Evolutionary conservation across 2,329 filamentous ascomycete species (phyloP).

Genomic region (Talaromyces sp.): DNA sequence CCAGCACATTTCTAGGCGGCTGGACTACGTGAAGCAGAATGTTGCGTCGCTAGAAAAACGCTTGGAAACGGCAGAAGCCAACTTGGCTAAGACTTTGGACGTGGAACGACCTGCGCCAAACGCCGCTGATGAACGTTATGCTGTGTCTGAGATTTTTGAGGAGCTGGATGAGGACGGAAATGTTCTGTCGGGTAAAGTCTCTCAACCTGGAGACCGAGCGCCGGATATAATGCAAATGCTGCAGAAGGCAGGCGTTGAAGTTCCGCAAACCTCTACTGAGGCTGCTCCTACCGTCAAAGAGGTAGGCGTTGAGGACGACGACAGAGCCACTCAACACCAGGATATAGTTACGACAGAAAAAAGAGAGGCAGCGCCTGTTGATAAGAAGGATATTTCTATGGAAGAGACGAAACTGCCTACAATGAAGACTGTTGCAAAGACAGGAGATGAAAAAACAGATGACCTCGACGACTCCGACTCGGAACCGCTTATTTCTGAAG

Average conservation of each 20-base stretch:
- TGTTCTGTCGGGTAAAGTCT: slow-evolving; percentile 62
- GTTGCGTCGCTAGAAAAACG: slow-evolving; percentile 68
- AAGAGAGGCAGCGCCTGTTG: background rate
- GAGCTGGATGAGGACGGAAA: slow-evolving; percentile 88
- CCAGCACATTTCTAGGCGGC: slow-evolving; percentile 63
- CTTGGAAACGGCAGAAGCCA: slow-evolving; percentile 59
- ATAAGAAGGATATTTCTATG: background rate
- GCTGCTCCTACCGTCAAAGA: background rate
- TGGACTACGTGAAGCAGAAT: slow-evolving; percentile 87
- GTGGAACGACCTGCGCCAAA: slow-evolving; percentile 51
- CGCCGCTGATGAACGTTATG: slow-evolving; percentile 55
- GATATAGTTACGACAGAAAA: background rate
- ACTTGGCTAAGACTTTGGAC: slow-evolving; percentile 58
- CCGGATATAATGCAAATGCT: slow-evolving; percentile 65
- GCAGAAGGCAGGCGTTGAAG: slow-evolving; percentile 63
- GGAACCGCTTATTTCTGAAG: slow-evolving; percentile 53
- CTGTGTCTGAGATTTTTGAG: slow-evolving; percentile 86
- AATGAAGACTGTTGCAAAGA: background rate
- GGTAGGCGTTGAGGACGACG: background rate
- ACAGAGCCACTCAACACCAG: background rate
- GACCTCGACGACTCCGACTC: slow-evolving; percentile 19
- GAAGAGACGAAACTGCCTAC: background rate
- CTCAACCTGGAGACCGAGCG: slow-evolving; percentile 62
- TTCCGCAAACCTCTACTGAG: background rate
- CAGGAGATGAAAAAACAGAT: slow-evolving; percentile 6